These are phyloP conservation scores for Verbena officinalis DNA, from an alignment of 257 asterid species.

Conservation along the genomic window DNA sequence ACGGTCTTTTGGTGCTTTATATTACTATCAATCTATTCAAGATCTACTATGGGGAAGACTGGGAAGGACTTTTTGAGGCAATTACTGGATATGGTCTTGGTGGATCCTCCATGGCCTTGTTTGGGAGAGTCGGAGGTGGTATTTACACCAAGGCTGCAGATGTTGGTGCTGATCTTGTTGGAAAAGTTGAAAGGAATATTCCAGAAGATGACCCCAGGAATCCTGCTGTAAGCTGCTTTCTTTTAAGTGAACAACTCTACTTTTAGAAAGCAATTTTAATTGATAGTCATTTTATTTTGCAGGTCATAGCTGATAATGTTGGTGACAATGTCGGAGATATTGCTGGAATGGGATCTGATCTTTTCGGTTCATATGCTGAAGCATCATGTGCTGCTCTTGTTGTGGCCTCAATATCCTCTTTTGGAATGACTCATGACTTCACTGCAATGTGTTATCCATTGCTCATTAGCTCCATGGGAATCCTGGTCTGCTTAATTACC, in stretches of 20 bases:
- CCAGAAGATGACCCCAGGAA: constrained; percentile 68
- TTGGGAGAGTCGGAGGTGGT: constrained; percentile 96
- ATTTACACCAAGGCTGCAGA: constrained; percentile 78
- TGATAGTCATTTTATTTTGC: constrained; percentile 20
- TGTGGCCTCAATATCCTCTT: constrained; percentile 50
- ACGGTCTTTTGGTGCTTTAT: constrained; percentile 81
- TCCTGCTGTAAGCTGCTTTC: constrained; percentile 50
- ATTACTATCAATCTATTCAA: constrained; percentile 76
- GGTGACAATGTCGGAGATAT: constrained; percentile 84
- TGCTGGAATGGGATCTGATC: constrained; percentile 68
- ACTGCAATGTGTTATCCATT: constrained; percentile 65
- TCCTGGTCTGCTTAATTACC: constrained; percentile 77
- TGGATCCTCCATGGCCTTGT: constrained; percentile 94
- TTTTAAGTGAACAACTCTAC: neutral
- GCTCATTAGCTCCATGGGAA: constrained; percentile 88
- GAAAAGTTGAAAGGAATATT: constrained; percentile 58
- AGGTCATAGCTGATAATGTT: constrained; percentile 77
- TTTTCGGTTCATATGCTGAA: constrained; percentile 52
- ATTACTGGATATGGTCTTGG: constrained; percentile 94
- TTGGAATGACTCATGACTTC: constrained; percentile 53
- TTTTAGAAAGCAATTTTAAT: constrained; percentile 2
- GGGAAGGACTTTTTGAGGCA: constrained; percentile 94
- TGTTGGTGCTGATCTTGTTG: constrained; percentile 66
- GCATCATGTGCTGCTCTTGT: constrained; percentile 52
- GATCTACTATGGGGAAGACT: constrained; percentile 84